Percentiles rank a stretch among this genome's conserved stretches.
Evolutionary conservation across 106 monocot genomes (phyloP).

Genomic region (Xerophyta viscosa): DNA sequence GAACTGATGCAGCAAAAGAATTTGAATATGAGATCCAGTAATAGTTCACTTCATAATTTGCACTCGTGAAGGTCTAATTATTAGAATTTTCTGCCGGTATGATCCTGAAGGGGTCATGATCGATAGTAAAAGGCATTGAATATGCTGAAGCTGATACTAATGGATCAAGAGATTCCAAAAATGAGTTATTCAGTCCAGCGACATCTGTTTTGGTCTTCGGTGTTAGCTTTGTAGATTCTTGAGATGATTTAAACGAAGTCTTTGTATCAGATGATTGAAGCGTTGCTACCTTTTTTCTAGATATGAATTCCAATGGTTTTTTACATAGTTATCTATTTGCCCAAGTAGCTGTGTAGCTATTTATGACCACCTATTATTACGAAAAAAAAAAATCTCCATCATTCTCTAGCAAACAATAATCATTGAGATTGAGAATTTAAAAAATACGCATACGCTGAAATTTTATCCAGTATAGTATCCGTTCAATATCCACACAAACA

Average conservation of each 20-base stretch:
- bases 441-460: too few species aligned
- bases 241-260: not conserved
- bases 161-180: not conserved
- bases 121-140: not conserved
- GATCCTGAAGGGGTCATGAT: not conserved
- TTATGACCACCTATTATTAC: constrained; percentile 17
- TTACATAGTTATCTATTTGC: constrained; percentile 28
- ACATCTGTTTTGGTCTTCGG: not conserved
- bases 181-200: not conserved
- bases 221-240: not conserved
- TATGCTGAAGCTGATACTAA: not conserved
- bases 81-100: not conserved
- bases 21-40: constrained; percentile 1
- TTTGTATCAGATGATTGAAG: not conserved
- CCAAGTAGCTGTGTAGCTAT: constrained; percentile 26
- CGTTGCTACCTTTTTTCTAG: constrained; percentile 19
- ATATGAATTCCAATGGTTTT: constrained; percentile 37
- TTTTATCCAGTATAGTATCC: too few species aligned
- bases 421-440: not conserved
- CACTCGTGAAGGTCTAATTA: not conserved
- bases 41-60: not conserved
- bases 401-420: not conserved
- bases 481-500: too few species aligned
- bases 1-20: too few species aligned
- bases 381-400: not conserved